phyloP scores from a whole-genome alignment of 208 protist genomes.

The Balamuthia mandrillaris region DNA sequence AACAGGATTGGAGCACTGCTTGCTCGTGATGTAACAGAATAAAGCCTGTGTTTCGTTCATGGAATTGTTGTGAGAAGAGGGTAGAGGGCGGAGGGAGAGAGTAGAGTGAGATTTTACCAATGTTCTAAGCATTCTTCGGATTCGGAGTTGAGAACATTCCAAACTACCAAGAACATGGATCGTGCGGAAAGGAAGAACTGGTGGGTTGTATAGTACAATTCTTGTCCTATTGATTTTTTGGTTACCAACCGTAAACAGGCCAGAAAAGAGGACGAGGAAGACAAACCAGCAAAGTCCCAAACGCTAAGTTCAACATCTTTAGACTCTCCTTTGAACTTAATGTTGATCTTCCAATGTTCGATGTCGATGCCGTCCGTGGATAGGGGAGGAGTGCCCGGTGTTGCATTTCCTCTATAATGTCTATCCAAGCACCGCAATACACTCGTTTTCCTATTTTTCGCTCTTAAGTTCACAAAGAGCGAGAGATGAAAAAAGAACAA shows the following conservation, averaged over 20 bases:
- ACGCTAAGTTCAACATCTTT: constrained; percentile 10
- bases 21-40: background rate
- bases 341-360: too few species aligned
- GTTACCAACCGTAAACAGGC: background rate
- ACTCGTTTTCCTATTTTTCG: too few species aligned
- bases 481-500: too few species aligned
- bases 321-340: too few species aligned
- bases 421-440: too few species aligned
- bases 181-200: constrained; percentile 26
- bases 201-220: constrained; percentile 31
- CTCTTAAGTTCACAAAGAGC: too few species aligned
- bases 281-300: constrained; percentile 29
- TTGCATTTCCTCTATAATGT: too few species aligned
- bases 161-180: constrained; percentile 30
- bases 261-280: background rate
- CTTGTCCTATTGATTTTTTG: too few species aligned
- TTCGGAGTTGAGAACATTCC: background rate
- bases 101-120: background rate
- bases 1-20: constrained; percentile 3
- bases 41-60: too few species aligned
- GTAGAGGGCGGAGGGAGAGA: background rate
- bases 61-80: too few species aligned
- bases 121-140: background rate
- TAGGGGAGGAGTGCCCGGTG: too few species aligned
- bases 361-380: too few species aligned